These are phyloP conservation scores for Naegleria fowleri DNA, from an alignment of 208 protist species.

Conservation along the genomic window DNA sequence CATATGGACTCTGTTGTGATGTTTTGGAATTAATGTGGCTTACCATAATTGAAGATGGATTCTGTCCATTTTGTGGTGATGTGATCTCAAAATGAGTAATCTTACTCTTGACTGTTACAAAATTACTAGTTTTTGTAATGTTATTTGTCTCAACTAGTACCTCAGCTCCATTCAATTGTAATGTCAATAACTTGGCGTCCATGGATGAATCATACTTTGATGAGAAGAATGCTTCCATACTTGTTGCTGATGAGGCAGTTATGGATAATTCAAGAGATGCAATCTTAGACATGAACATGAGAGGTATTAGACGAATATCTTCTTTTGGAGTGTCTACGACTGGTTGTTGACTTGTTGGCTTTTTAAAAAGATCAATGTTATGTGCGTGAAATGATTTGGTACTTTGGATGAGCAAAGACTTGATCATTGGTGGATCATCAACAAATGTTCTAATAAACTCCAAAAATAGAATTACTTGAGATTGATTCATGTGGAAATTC, in stretches of 20 bases:
- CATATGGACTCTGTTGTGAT: background rate
- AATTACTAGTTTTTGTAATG: background rate
- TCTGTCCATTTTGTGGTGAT: background rate
- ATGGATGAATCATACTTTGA: background rate
- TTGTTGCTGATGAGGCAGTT: background rate
- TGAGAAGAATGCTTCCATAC: background rate
- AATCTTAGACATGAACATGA: background rate
- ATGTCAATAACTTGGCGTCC: background rate
- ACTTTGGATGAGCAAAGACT: background rate
- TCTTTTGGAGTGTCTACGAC: background rate
- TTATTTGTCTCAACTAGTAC: background rate
- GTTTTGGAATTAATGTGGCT: background rate
- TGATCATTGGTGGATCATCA: constrained; percentile 16
- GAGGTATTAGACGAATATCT: background rate
- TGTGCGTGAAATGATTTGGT: background rate
- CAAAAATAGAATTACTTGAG: background rate
- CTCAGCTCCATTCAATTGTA: background rate
- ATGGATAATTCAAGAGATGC: background rate
- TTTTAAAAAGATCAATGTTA: background rate
- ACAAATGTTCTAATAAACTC: background rate
- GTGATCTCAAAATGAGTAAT: background rate
- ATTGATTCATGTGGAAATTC: constrained; percentile 20
- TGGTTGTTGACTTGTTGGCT: background rate
- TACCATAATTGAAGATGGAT: background rate
- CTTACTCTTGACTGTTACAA: background rate